Percentiles rank a stretch among this genome's conserved stretches.
Conservation (phyloP, 2,329 filamentous ascomycete genomes). For the Colletotrichum graminicola region DNA sequence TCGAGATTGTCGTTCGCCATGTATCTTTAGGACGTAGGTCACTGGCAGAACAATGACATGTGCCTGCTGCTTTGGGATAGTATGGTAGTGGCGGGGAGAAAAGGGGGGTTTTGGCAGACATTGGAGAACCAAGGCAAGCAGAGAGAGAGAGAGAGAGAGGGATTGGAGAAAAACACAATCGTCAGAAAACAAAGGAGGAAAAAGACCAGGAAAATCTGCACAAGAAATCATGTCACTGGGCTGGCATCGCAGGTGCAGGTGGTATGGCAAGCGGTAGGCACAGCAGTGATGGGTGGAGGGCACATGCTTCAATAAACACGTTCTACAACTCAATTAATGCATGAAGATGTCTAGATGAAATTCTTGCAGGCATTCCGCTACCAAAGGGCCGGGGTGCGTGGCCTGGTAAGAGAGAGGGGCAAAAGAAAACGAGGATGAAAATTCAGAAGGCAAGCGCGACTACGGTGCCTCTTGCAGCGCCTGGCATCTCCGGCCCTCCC, state of each 20-base stretch:
- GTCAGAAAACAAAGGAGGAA: slow-evolving; percentile 19
- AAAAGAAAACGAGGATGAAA: slow-evolving; percentile 15
- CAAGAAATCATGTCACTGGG: slow-evolving; percentile 32
- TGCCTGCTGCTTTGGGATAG: slow-evolving; percentile 24
- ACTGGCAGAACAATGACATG: slow-evolving; percentile 31
- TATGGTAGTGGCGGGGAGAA: slow-evolving; percentile 11
- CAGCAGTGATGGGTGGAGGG: slow-evolving; percentile 22
- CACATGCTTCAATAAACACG: slow-evolving; percentile 31
- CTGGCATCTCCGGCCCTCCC: slow-evolving; percentile 20
- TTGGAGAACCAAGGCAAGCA: slow-evolving; percentile 32
- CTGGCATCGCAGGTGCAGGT: slow-evolving; percentile 27
- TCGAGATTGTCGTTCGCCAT: slow-evolving; percentile 32
- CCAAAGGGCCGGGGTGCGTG: slow-evolving; percentile 1
- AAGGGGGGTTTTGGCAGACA: background rate
- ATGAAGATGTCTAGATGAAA: slow-evolving; percentile 40
- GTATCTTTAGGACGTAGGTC: background rate
- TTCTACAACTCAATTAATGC: slow-evolving; percentile 37
- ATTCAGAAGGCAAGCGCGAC: slow-evolving; percentile 16
- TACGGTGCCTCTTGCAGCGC: background rate
- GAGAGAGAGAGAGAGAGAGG: background rate
- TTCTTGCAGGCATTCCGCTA: slow-evolving; percentile 30
- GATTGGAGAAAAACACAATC: slow-evolving; percentile 8
- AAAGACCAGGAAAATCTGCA: slow-evolving; percentile 14
- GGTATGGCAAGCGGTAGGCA: slow-evolving; percentile 32
- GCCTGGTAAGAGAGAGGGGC: background rate